Percentiles rank a stretch among this genome's conserved stretches.
These are phyloP conservation scores for Arthrobotrys musiformis DNA, from an alignment of 2,329 filamentous ascomycete species.

Conservation along the genomic window DNA sequence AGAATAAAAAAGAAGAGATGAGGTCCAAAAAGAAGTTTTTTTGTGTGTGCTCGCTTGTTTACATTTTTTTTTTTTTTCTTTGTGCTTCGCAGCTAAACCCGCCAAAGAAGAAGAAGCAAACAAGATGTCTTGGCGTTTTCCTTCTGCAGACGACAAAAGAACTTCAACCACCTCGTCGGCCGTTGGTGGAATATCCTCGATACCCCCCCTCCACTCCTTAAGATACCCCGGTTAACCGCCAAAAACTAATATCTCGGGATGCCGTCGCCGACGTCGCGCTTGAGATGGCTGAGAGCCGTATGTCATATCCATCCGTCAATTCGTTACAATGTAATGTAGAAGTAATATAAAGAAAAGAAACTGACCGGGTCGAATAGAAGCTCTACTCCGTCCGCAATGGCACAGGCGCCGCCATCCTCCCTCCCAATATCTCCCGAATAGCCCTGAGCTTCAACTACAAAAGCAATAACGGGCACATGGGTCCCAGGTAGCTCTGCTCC, in stretches of 20 bases:
- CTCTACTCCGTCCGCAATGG: conserved; percentile 77
- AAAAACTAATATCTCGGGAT: conserved; percentile 37
- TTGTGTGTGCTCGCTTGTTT: conserved; percentile 43
- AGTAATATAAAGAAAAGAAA: background rate
- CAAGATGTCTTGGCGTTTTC: conserved; percentile 24
- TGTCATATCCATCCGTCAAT: conserved; percentile 1
- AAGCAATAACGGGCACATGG: conserved; percentile 75
- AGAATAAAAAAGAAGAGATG: conserved; percentile 23
- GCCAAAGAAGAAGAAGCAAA: background rate
- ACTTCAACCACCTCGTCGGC: background rate
- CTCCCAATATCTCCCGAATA: conserved; percentile 78
- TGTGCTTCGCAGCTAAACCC: background rate
- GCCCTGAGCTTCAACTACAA: conserved; percentile 76
- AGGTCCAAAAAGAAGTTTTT: conserved; percentile 37
- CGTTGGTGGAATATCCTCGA: conserved; percentile 4
- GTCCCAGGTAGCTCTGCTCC: conserved; percentile 70
- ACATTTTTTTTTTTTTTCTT: conserved; percentile 31
- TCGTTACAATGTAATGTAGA: background rate
- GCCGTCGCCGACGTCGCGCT: conserved; percentile 56
- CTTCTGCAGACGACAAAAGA: conserved; percentile 19
- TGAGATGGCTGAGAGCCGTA: conserved; percentile 57
- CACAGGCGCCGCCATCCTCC: conserved; percentile 83
- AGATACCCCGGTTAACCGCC: background rate
- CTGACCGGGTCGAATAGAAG: conserved; percentile 67
- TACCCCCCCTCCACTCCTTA: background rate